Conservation (phyloP, 2,329 filamentous ascomycete genomes). For the Fusarium metavorans region DNA sequence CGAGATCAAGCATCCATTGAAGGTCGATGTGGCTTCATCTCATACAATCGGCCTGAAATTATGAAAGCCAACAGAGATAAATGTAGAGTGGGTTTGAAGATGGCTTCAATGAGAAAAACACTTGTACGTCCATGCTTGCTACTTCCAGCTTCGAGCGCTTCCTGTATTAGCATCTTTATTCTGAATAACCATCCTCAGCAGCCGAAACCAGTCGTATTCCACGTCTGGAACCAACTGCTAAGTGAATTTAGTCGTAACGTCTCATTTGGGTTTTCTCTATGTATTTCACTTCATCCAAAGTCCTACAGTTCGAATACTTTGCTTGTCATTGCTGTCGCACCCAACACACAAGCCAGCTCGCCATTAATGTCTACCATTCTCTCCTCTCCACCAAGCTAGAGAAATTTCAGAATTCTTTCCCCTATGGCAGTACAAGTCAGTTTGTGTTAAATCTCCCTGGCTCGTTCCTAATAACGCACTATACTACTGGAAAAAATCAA, state of each 20-base stretch:
- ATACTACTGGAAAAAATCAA: neutral
- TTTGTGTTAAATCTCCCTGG: neutral
- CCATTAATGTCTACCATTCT: neutral
- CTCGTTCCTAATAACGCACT: neutral
- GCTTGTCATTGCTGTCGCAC: neutral
- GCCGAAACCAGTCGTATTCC: neutral
- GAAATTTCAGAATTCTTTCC: neutral
- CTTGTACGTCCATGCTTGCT: neutral
- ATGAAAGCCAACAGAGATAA: neutral
- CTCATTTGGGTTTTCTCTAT: neutral
- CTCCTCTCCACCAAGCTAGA: neutral
- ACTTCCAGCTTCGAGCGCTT: neutral
- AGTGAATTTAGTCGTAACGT: accelerated
- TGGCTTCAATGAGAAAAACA: neutral
- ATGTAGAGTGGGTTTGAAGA: neutral
- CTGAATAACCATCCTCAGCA: neutral
- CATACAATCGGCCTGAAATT: neutral
- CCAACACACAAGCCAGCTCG: neutral
- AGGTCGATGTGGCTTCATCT: neutral
- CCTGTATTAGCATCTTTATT: neutral
- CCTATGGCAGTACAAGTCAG: neutral
- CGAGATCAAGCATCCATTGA: neutral
- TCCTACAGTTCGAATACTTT: neutral
- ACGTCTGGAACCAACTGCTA: neutral
- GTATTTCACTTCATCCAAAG: neutral